phyloP scores from a whole-genome alignment of 371 early-diverging fungal genomes.

The Phascolomyces articulosus region DNA sequence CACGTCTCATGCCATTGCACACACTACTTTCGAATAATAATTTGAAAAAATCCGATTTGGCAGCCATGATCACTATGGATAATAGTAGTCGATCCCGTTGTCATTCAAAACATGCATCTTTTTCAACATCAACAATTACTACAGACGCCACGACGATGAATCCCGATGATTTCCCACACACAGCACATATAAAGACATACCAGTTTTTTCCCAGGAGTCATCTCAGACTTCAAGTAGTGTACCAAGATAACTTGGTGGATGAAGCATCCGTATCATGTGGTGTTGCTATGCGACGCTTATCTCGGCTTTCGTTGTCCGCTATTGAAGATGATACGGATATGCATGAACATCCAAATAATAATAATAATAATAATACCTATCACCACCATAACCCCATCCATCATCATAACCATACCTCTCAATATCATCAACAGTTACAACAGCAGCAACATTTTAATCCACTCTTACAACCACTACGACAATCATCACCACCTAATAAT shows the following conservation, averaged over 20 bases:
- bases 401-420: too few relatives aligned
- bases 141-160: constrained; percentile 7
- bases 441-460: not conserved
- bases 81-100: constrained; percentile 15
- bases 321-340: constrained; percentile 25
- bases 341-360: not conserved
- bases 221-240: constrained; percentile 39
- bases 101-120: constrained; percentile 3
- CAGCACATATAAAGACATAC: constrained; percentile 44
- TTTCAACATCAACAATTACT: not conserved
- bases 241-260: constrained; percentile 27
- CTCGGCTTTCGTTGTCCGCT: constrained; percentile 28
- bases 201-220: constrained; percentile 38
- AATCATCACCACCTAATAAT: not conserved
- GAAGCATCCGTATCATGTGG: not conserved
- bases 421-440: not conserved
- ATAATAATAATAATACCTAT: not conserved
- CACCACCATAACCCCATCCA: too few relatives aligned
- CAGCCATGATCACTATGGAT: constrained; percentile 18
- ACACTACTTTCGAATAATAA: constrained; percentile 30
- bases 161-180: constrained; percentile 37
- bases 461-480: not conserved
- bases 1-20: constrained; percentile 62
- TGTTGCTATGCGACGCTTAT: constrained; percentile 13
- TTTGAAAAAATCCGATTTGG: constrained; percentile 26